Percentiles rank a stretch among this genome's conserved stretches.
phyloP scores from a whole-genome alignment of 169 alveolate species.

The Eimeria sp. region DNA sequence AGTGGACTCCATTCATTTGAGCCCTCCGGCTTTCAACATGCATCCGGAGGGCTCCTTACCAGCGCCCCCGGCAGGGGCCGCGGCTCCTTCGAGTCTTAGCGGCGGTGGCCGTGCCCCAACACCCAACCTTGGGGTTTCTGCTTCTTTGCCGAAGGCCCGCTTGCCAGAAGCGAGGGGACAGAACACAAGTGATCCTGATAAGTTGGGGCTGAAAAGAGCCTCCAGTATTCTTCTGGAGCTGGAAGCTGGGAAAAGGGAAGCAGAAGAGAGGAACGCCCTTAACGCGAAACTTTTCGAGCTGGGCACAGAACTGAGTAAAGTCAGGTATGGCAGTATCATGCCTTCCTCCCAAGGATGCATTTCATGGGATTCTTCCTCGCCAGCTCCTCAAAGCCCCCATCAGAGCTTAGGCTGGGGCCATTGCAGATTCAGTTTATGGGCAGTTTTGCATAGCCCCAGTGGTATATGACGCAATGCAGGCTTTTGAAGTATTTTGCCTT shows the following conservation, averaged over 20 bases:
- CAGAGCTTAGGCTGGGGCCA: background rate
- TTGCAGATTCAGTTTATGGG: background rate
- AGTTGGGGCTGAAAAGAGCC: background rate
- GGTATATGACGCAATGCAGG: background rate
- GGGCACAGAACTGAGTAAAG: conserved; percentile 49
- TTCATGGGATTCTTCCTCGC: background rate
- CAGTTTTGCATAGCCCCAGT: background rate
- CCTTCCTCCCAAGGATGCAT: background rate
- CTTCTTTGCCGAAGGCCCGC: background rate
- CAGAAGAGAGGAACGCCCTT: conserved; percentile 36
- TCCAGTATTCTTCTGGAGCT: conserved; percentile 28
- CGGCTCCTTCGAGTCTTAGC: background rate
- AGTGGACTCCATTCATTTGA: background rate
- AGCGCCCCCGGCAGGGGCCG: background rate
- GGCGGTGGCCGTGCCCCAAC: background rate
- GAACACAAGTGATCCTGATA: background rate
- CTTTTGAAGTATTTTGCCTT: background rate
- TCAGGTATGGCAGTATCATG: background rate
- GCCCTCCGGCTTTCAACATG: conserved; percentile 21
- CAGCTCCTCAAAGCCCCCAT: background rate
- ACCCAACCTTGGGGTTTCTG: background rate
- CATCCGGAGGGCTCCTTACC: conserved; percentile 24
- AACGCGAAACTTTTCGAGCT: conserved; percentile 52
- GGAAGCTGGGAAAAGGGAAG: conserved; percentile 52
- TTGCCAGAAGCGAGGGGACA: background rate